Base-by-base conservation (phyloP, 2,329 filamentous ascomycete genomes). In the Aspergillus japonicus region DNA sequence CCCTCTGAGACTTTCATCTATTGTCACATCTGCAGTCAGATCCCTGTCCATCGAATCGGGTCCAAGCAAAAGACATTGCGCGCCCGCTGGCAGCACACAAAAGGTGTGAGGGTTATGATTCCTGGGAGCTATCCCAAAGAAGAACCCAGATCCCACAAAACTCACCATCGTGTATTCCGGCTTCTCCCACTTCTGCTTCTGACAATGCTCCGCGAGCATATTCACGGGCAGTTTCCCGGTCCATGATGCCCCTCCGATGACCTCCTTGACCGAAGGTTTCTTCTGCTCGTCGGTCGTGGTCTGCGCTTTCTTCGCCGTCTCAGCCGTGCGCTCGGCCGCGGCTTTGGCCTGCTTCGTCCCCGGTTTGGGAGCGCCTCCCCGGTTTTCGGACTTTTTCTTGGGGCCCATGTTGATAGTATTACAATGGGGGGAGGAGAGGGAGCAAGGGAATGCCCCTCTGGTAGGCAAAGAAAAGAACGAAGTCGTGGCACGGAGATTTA, bases 161-260 rank as follows among this genome's bases (percentile, higher is more conserved):
- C 78, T 73, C 79, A 89, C 87, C 80, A 92, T 91, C 64, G 89
- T 89, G 75, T 96, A 99, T 64, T 96, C 93, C 2, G 94, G 94
- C 73, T 89, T 94, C 66, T 92, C 90, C 95, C 95, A 99, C 73
- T 91, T 92, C 75, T 96, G 91, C 76, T 94, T 96, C 78, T 96
- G 92, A 70, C 93, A 97, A 77, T 96, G 91, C 81, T 98, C 95
- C 39, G 90, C 91, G 64, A 98, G 85, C 69, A 98, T 83, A 73
- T 96, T 97, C 64, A 97, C 90, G 1, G 95, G 95, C 33, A 99
- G 81, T 75, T 99, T 99, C 47, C 95, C 95, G 0, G 95, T 99
- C 95, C 95, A 99, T 67, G 92, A 97, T 60, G 92, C 87, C 52
- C 95, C 95, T 47, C 92, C 95, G 71, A 99, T 96, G 65, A 99